Evolutionary conservation across 257 asterid genomes (phyloP).

Genomic region (Penstemon barbatus): DNA sequence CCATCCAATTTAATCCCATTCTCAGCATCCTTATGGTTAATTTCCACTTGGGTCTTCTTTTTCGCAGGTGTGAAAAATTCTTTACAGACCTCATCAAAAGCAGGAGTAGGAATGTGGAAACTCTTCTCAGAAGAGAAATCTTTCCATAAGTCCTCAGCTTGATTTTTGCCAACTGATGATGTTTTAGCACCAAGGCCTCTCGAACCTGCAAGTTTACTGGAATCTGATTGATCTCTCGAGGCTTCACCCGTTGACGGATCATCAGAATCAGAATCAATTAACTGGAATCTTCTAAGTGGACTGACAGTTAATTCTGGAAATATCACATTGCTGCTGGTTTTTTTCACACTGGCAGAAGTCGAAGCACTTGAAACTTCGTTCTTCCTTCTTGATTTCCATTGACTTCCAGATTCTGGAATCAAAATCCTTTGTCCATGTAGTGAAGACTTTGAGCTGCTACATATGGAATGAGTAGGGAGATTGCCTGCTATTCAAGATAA

Average conservation of each 20-base stretch:
- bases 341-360: constrained; percentile 35
- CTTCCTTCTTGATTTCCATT: constrained; percentile 40
- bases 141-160: constrained; percentile 63
- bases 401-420: constrained; percentile 48
- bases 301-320: constrained; percentile 59
- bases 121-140: constrained; percentile 53
- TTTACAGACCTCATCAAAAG: constrained; percentile 72
- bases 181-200: constrained; percentile 29
- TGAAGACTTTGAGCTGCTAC: constrained; percentile 81
- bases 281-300: constrained; percentile 85
- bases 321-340: constrained; percentile 32
- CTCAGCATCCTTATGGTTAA: constrained; percentile 30
- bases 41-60: constrained; percentile 33
- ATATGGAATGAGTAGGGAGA: constrained; percentile 39
- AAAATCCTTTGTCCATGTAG: constrained; percentile 44
- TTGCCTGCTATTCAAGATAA: constrained; percentile 38
- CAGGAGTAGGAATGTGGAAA: constrained; percentile 67
- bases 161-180: constrained; percentile 36
- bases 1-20: constrained; percentile 30
- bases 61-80: constrained; percentile 67
- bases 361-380: constrained; percentile 43
- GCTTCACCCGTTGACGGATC: constrained; percentile 48
- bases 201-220: constrained; percentile 27
- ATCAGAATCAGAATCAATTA: constrained; percentile 80
- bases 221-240: constrained; percentile 28